Evolutionary conservation across 2,329 filamentous ascomycete genomes (phyloP).

Genomic region (Ceratocystis diversiconidia): DNA sequence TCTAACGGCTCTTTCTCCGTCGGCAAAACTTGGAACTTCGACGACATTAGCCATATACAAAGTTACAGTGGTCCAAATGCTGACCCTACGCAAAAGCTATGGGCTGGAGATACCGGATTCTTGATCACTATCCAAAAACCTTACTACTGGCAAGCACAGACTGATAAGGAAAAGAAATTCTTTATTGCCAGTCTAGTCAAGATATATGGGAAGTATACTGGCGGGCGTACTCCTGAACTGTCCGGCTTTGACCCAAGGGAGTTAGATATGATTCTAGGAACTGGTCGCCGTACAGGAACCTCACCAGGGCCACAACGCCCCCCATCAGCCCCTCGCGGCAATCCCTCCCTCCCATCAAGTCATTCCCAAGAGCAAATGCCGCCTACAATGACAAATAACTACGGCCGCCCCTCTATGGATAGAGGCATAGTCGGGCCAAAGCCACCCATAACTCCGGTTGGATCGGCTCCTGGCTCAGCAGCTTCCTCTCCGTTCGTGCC

Average conservation of each 20-base stretch:
- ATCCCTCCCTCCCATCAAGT: slow-evolving; percentile 23
- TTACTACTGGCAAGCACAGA: slow-evolving; percentile 93
- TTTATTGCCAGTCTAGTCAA: slow-evolving; percentile 94
- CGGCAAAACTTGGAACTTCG: slow-evolving; percentile 94
- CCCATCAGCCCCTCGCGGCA: slow-evolving; percentile 20
- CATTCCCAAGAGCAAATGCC: slow-evolving; percentile 7
- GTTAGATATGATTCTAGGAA: slow-evolving; percentile 57
- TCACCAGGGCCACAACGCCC: slow-evolving; percentile 7
- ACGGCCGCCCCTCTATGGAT: slow-evolving; percentile 16
- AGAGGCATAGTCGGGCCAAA: slow-evolving; percentile 11
- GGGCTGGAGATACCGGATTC: slow-evolving; percentile 76
- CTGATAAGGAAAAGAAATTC: slow-evolving; percentile 93
- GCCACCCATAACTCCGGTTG: slow-evolving; percentile 17
- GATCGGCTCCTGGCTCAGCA: slow-evolving; percentile 13
- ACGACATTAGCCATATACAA: slow-evolving; percentile 73
- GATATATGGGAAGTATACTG: slow-evolving; percentile 92
- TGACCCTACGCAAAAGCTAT: slow-evolving; percentile 49
- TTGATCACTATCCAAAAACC: slow-evolving; percentile 79
- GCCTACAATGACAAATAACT: slow-evolving; percentile 9
- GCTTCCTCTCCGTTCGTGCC: slow-evolving; percentile 25
- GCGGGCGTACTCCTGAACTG: slow-evolving; percentile 65
- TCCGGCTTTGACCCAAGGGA: slow-evolving; percentile 71
- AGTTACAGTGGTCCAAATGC: slow-evolving; percentile 55
- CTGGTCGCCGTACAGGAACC: slow-evolving; percentile 26
- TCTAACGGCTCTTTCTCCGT: slow-evolving; percentile 88